A percentile compares a stretch with the other conserved stretches of the same genome.
Evolutionary conservation across 148 eudicot genomes (phyloP).

Genomic region (Silene uniflora): DNA sequence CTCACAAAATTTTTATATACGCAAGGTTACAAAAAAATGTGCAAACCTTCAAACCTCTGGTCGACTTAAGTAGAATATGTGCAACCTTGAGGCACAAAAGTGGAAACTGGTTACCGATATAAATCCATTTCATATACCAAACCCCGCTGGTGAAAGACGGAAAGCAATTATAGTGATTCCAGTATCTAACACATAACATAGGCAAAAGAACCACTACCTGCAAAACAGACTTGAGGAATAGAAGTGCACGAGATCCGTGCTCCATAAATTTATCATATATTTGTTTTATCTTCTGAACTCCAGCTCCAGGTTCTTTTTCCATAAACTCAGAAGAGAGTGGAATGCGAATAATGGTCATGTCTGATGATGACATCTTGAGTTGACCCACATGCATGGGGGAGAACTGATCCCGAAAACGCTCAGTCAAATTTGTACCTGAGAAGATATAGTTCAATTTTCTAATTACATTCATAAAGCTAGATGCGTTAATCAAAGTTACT

Average conservation of each 20-base stretch:
- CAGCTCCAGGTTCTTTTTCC: constrained; percentile 58
- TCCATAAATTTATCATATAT: constrained; percentile 62
- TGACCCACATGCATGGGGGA: constrained; percentile 70
- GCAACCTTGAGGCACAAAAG: neutral
- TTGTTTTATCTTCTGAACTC: constrained; percentile 43
- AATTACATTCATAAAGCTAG: constrained; percentile 3
- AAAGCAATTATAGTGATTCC: constrained; percentile 8
- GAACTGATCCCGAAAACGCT: constrained; percentile 88
- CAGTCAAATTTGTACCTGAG: constrained; percentile 75
- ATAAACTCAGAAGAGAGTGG: constrained; percentile 70
- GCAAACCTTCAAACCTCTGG: neutral
- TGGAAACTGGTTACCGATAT: neutral
- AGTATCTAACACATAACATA: neutral
- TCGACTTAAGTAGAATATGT: neutral
- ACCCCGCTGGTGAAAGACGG: neutral
- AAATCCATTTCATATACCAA: neutral
- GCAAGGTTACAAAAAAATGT: neutral
- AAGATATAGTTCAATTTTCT: constrained; percentile 20
- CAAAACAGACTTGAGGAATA: constrained; percentile 71
- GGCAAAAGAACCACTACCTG: constrained; percentile 47
- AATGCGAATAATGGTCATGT: constrained; percentile 75
- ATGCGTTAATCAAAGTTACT: neutral
- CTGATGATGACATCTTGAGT: constrained; percentile 55
- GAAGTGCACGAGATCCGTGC: constrained; percentile 67
- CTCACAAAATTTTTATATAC: neutral